Percentiles rank a stretch among this genome's conserved stretches.
These are phyloP conservation scores for Colletotrichum sp. DNA, from an alignment of 2,329 filamentous ascomycete genomes.

Conservation along the genomic window DNA sequence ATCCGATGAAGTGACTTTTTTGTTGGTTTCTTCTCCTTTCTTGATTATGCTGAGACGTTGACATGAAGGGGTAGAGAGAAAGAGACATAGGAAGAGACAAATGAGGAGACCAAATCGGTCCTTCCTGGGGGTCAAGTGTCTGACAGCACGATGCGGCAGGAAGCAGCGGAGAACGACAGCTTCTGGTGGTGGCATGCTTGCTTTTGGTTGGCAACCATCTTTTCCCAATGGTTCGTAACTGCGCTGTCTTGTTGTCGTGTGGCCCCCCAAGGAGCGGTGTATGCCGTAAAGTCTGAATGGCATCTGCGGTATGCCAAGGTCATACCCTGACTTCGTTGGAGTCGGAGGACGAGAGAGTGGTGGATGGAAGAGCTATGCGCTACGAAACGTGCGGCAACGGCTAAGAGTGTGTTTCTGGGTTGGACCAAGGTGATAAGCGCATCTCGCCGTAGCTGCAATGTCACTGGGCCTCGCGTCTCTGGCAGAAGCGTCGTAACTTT, in stretches of 20 bases:
- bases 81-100: neutral
- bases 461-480: conserved; percentile 14
- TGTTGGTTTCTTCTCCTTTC: neutral
- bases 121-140: neutral
- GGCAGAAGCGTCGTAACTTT: conserved; percentile 5
- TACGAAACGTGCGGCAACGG: neutral
- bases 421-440: neutral
- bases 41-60: conserved; percentile 13
- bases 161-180: neutral
- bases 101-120: neutral
- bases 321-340: neutral
- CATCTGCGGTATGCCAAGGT: neutral
- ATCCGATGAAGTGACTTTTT: conserved; percentile 11
- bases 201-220: neutral
- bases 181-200: neutral
- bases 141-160: neutral
- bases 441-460: neutral
- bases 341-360: neutral
- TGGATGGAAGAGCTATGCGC: neutral
- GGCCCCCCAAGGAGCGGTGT: neutral
- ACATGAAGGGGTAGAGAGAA: conserved; percentile 2
- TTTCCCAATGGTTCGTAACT: neutral
- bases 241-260: neutral
- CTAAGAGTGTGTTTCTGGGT: neutral
- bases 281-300: conserved; percentile 6